Conservation (phyloP, 768 basidiomycete species). For the Steccherinum ochraceum region DNA sequence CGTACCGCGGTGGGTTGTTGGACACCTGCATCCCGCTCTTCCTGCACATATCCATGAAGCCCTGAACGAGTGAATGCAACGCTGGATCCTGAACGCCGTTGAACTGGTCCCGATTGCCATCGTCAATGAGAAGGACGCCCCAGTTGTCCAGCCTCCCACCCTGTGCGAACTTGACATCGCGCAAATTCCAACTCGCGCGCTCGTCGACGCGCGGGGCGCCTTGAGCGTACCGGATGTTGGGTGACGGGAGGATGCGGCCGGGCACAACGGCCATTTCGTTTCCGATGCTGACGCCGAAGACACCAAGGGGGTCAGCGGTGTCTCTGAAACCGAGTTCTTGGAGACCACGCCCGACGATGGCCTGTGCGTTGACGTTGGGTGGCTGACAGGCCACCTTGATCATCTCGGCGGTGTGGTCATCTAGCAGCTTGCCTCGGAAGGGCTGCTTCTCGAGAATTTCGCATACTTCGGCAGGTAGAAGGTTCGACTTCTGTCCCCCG, state of each 20-base stretch:
- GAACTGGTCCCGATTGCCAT: constrained; percentile 62
- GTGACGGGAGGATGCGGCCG: constrained; percentile 41
- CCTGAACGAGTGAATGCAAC: constrained; percentile 38
- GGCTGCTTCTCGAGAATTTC: constrained; percentile 37
- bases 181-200: constrained; percentile 46
- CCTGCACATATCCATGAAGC: constrained; percentile 58
- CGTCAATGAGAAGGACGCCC: constrained; percentile 64
- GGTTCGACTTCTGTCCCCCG: constrained; percentile 35
- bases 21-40: constrained; percentile 55
- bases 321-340: constrained; percentile 33
- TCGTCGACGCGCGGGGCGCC: constrained; percentile 33
- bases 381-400: constrained; percentile 43
- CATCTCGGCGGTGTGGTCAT: constrained; percentile 47
- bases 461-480: constrained; percentile 44
- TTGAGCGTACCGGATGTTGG: constrained; percentile 34
- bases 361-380: constrained; percentile 41
- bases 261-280: constrained; percentile 49
- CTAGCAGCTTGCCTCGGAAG: constrained; percentile 45
- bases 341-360: constrained; percentile 39
- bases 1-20: constrained; percentile 29
- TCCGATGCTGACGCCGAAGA: constrained; percentile 41
- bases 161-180: constrained; percentile 52
- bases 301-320: constrained; percentile 28
- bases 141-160: constrained; percentile 55
- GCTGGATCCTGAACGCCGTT: constrained; percentile 43